Evolutionary conservation across 345 rosid genomes (phyloP), one percentile per base, ranked within the genome.

Genomic region (Mallotus nudiflorus): DNA sequence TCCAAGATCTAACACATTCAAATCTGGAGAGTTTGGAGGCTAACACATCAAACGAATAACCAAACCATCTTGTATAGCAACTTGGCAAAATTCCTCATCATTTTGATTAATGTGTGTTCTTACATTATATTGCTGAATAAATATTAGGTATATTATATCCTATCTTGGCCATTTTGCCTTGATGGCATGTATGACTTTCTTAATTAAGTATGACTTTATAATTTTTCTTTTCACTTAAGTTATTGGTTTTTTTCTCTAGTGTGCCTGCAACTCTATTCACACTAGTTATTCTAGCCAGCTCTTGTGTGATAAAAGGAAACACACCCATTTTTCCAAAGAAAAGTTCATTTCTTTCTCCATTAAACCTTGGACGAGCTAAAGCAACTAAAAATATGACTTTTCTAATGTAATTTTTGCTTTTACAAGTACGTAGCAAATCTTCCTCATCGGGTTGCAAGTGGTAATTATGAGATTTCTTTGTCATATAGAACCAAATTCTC

Each of bases 401-500:
- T n/a, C n/a, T n/a, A n/a, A 20, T 52, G 27, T 1, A 2, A 5
- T 52, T 52, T 20, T 52, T 52, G 16, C 12, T 52, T 5, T 11
- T 6, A n/a, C 12, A 1, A 22, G 3, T 52, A 0, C 13, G 4
- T 4, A 52, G 0, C 20, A 20, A 20, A 16, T 51, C 55, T 5
- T 51, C 55, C 18, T 51, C 55, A 20, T 51, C 55, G 6, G 3
- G 55, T 51, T 4, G 42, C 42, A 39, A 39, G 42, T 39, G 9
- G 9, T 39, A 39, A 4, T 39, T 39, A 4, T 39, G 6, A 4
- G 42, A 4, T n/a, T 46, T 24, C 53, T n/a, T 64, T 53, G 69
- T 35, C 69, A 72, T 25, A 14, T 72, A 49, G 27, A 62, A 49
- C 40, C 69, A n/a, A 66, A 9, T 49, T 66, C 9, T 66, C 69